Evolutionary conservation across 1,284 basidiomycete genomes (phyloP).

Genomic region (Nidula niveotomentosa): DNA sequence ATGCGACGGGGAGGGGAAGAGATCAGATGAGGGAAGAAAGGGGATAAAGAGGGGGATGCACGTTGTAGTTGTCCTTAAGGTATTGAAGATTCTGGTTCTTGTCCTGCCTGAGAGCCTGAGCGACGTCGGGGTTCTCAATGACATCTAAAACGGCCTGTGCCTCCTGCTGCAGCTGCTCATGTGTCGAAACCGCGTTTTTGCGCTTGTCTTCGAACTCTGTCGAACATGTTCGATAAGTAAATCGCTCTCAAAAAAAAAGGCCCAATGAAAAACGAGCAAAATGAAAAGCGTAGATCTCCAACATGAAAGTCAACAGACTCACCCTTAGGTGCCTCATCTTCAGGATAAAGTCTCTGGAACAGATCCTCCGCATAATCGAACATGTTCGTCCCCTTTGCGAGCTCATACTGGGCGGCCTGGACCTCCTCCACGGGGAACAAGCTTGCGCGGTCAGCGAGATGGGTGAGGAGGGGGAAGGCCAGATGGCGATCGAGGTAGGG

Average conservation of each 20-base stretch:
- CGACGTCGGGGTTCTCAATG: constrained; percentile 96
- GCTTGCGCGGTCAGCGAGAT: constrained; percentile 58
- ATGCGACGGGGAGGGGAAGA: constrained; percentile 3
- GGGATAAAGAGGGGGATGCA: constrained; percentile 36
- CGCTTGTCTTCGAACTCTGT: constrained; percentile 83
- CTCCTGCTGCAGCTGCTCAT: constrained; percentile 84
- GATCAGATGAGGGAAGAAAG: too few relatives aligned
- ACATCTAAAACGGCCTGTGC: constrained; percentile 94
- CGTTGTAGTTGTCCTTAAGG: constrained; percentile 92
- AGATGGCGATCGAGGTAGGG: constrained; percentile 95
- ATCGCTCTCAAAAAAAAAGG: too few relatives aligned
- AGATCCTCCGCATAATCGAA: constrained; percentile 85
- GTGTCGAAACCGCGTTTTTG: constrained; percentile 79
- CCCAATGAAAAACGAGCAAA: too few relatives aligned
- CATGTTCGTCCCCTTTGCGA: constrained; percentile 97
- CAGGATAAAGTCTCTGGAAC: constrained; percentile 77
- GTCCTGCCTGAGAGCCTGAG: constrained; percentile 87
- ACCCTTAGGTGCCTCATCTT: constrained; percentile 69
- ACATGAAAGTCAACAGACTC: constrained; percentile 14
- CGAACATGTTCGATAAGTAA: neutral
- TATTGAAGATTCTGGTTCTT: constrained; percentile 96
- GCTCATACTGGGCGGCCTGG: constrained; percentile 90
- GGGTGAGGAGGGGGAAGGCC: constrained; percentile 87
- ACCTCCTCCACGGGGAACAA: constrained; percentile 78
- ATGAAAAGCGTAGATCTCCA: too few relatives aligned